Conservation (phyloP, 2,329 filamentous ascomycete genomes). For the Knoxdaviesia proteae region DNA sequence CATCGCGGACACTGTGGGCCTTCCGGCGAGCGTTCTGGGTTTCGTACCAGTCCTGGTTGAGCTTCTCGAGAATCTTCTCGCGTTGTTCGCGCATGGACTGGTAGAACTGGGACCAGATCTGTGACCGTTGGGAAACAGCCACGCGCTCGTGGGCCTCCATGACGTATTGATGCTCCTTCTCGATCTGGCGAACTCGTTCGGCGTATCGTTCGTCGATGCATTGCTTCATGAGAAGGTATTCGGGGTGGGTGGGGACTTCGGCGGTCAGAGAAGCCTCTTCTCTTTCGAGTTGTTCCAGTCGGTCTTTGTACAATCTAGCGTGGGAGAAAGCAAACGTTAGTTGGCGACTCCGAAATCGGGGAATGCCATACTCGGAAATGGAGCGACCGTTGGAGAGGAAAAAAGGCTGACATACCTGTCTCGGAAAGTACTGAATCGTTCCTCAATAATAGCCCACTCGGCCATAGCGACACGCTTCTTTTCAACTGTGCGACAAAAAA, state of each 20-base stretch:
- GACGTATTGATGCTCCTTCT: slow-evolving; percentile 53
- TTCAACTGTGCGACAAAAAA: slow-evolving; percentile 32
- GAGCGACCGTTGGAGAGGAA: neutral
- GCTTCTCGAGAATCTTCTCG: slow-evolving; percentile 56
- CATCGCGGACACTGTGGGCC: slow-evolving; percentile 63
- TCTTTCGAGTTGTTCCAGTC: slow-evolving; percentile 58
- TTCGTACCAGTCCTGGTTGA: slow-evolving; percentile 81
- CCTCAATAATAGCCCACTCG: slow-evolving; percentile 60
- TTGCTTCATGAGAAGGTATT: slow-evolving; percentile 76
- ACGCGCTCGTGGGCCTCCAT: slow-evolving; percentile 51
- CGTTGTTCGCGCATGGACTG: slow-evolving; percentile 69
- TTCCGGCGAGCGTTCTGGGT: slow-evolving; percentile 76
- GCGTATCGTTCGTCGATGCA: slow-evolving; percentile 67
- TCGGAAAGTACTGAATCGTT: slow-evolving; percentile 70
- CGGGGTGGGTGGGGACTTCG: slow-evolving; percentile 58
- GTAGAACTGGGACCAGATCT: slow-evolving; percentile 78
- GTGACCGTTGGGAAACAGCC: slow-evolving; percentile 62
- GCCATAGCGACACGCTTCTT: slow-evolving; percentile 65
- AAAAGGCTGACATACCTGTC: slow-evolving; percentile 36
- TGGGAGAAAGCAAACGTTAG: slow-evolving; percentile 9
- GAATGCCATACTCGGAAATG: neutral
- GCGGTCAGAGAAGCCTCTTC: slow-evolving; percentile 41
- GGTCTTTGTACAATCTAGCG: slow-evolving; percentile 65
- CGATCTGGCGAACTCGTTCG: slow-evolving; percentile 58
- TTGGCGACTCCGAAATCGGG: neutral